Conservation (phyloP, 2,329 filamentous ascomycete species). For the Phaeosphaeriaceae sp. region DNA sequence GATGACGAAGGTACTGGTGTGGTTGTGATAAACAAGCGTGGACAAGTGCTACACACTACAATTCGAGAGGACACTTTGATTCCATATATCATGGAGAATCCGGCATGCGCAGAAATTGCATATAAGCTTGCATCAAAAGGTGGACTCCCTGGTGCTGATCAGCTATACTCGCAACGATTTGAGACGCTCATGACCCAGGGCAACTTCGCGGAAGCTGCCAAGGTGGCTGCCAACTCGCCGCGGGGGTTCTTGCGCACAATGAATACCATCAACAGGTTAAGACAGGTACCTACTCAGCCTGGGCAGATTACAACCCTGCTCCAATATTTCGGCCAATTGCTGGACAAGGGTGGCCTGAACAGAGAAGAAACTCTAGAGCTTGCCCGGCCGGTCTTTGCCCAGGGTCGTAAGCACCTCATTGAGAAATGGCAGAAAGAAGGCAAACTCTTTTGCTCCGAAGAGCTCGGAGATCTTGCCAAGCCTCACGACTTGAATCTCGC, state of each 20-base stretch:
- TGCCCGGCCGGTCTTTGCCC: constrained; percentile 86
- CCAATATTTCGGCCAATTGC: constrained; percentile 95
- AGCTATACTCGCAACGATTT: constrained; percentile 91
- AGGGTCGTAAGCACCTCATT: constrained; percentile 92
- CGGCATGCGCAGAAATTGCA: constrained; percentile 89
- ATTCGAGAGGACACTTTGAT: constrained; percentile 92
- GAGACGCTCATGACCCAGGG: constrained; percentile 82
- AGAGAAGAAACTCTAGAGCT: constrained; percentile 93
- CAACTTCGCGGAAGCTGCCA: constrained; percentile 87
- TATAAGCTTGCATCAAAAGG: constrained; percentile 96
- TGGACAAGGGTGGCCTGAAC: constrained; percentile 94
- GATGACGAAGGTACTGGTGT: constrained; percentile 87
- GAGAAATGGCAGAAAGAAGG: constrained; percentile 98
- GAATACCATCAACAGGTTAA: constrained; percentile 96
- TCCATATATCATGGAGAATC: constrained; percentile 94
- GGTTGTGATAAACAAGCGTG: constrained; percentile 95
- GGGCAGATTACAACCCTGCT: constrained; percentile 93
- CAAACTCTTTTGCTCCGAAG: constrained; percentile 95
- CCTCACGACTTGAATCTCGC: constrained; percentile 88
- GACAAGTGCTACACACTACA: constrained; percentile 91
- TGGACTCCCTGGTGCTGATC: constrained; percentile 90
- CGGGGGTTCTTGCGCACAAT: constrained; percentile 92
- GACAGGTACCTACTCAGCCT: constrained; percentile 78
- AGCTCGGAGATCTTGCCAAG: constrained; percentile 92
- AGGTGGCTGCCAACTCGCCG: constrained; percentile 95